These are phyloP conservation scores for Closterium sp. DNA, from an alignment of 139 green algal genomes.

Conservation along the genomic window DNA sequence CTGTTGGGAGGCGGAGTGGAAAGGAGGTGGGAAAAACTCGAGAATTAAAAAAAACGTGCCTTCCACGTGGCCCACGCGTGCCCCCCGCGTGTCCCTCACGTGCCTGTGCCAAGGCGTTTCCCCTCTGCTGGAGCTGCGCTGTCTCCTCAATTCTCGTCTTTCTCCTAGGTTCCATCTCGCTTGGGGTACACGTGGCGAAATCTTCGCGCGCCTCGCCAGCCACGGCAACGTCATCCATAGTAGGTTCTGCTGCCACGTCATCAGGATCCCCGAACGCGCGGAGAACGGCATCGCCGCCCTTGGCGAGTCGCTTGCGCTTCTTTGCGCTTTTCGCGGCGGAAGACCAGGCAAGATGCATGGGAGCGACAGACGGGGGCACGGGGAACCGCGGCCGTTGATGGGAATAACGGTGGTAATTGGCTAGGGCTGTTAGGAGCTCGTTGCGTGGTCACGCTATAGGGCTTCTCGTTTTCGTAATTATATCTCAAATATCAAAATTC, in stretches of 20 bases:
- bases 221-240: not conserved
- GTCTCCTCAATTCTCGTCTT: not conserved
- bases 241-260: not conserved
- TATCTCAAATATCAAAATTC: too few relatives aligned
- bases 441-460: too few relatives aligned
- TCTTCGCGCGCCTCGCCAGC: not conserved
- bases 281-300: not conserved
- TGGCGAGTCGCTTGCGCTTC: not conserved
- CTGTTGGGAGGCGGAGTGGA: not conserved
- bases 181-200: not conserved
- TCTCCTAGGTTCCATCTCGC: not conserved
- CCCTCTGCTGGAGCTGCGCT: conserved; percentile 14
- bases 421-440: too few relatives aligned
- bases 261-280: not conserved
- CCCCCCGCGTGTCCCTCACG: not conserved
- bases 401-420: too few relatives aligned
- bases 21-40: not conserved
- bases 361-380: too few relatives aligned
- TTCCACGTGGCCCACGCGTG: not conserved
- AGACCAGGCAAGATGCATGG: not conserved
- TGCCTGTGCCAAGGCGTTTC: conserved; percentile 21
- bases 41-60: not conserved
- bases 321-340: not conserved
- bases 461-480: too few relatives aligned
- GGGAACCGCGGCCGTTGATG: not conserved